Evolutionary conservation across 495 filamentous ascomycete genomes (phyloP).

Genomic region (Penicillium bialowiezense): DNA sequence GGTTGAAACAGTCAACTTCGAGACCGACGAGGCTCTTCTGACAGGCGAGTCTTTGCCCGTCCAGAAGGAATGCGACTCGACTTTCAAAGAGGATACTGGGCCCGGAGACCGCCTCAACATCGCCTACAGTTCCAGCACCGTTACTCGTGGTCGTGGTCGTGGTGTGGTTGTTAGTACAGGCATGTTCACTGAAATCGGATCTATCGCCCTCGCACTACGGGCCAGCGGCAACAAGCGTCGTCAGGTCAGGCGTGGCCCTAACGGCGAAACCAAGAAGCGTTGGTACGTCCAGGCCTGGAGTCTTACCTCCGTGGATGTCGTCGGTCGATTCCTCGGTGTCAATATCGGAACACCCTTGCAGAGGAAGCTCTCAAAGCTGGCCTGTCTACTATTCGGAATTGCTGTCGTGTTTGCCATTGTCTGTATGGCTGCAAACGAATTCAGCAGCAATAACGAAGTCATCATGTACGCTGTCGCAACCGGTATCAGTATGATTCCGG

Average conservation of each 20-base stretch:
- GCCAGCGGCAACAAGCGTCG: constrained; percentile 31
- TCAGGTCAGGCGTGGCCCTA: constrained; percentile 43
- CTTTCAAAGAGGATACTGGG: constrained; percentile 68
- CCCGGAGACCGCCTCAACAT: constrained; percentile 57
- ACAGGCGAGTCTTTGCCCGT: constrained; percentile 63
- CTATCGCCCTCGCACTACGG: constrained; percentile 56
- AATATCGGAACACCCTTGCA: constrained; percentile 60
- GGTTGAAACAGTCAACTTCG: constrained; percentile 58
- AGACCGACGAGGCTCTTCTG: constrained; percentile 66
- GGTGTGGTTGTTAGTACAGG: constrained; percentile 67
- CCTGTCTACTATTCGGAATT: constrained; percentile 57
- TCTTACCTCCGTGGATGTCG: constrained; percentile 53
- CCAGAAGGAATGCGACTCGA: constrained; percentile 58
- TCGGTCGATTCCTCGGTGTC: constrained; percentile 63
- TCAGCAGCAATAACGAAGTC: constrained; percentile 47
- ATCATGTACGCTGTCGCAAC: constrained; percentile 63
- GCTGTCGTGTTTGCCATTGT: constrained; percentile 59
- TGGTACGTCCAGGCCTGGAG: constrained; percentile 59
- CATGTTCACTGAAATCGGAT: constrained; percentile 62
- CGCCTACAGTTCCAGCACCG: constrained; percentile 57
- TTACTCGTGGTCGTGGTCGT: constrained; percentile 76
- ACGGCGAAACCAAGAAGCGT: constrained; percentile 48
- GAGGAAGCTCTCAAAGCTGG: constrained; percentile 60
- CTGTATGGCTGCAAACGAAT: constrained; percentile 53
- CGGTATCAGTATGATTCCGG: constrained; percentile 57